These are phyloP conservation scores for Colletotrichum tropicale DNA, from an alignment of 2,329 filamentous ascomycete genomes.

Conservation along the genomic window DNA sequence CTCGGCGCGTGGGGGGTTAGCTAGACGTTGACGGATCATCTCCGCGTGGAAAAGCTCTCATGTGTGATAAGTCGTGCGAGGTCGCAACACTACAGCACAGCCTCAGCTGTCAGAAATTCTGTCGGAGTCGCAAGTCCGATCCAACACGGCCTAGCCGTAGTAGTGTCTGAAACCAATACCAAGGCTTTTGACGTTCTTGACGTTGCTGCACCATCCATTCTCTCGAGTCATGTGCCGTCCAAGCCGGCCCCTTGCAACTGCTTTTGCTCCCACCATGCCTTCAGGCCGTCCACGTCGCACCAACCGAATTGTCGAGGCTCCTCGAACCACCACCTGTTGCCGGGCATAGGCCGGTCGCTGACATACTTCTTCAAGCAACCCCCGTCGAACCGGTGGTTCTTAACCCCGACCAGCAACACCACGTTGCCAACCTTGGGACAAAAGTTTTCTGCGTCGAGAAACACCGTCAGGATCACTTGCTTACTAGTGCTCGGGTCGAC, in stretches of 20 bases:
- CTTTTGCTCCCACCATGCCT: slow-evolving; percentile 45
- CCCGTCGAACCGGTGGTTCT: slow-evolving; percentile 61
- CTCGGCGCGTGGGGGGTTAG: slow-evolving; percentile 17
- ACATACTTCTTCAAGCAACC: slow-evolving; percentile 50
- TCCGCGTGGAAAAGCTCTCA: neutral
- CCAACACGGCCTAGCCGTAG: neutral
- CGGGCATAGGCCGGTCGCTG: slow-evolving; percentile 37
- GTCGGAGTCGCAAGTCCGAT: neutral
- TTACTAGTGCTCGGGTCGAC: slow-evolving; percentile 56
- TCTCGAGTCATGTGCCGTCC: neutral
- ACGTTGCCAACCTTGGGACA: slow-evolving; percentile 50
- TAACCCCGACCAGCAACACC: slow-evolving; percentile 58
- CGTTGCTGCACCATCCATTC: neutral
- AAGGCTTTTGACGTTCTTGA: neutral
- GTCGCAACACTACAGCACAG: neutral
- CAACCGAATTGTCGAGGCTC: slow-evolving; percentile 50
- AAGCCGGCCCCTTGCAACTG: neutral
- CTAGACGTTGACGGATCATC: neutral
- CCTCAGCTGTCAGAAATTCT: neutral
- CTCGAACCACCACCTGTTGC: slow-evolving; percentile 56
- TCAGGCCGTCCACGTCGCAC: slow-evolving; percentile 53
- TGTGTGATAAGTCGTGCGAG: neutral
- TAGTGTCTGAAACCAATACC: neutral
- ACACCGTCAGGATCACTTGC: slow-evolving; percentile 58
- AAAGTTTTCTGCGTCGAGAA: slow-evolving; percentile 57